Evolutionary conservation across 192 early-diverging fungal genomes (phyloP), one percentile per base, ranked within the genome.

Genomic region (Polychytrium aggregatum): DNA sequence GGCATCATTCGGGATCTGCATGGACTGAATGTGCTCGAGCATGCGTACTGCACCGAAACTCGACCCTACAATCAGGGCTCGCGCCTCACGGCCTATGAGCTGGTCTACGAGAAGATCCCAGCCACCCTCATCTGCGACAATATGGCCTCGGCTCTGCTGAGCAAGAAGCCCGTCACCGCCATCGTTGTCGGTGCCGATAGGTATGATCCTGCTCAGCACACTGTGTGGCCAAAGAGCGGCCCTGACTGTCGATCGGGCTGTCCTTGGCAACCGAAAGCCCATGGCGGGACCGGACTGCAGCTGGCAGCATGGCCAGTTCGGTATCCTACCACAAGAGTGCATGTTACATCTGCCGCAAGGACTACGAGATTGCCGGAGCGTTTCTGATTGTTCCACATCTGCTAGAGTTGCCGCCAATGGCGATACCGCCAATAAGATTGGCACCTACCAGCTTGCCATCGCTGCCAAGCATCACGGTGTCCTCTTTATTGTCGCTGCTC

Each of bases 371-470:
- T n/a, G n/a, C n/a, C n/a, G n/a, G n/a, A n/a, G n/a, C n/a, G n/a
- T n/a, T n/a, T n/a, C n/a, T n/a, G n/a, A n/a, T n/a, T n/a, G n/a
- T n/a, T n/a, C n/a, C n/a, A n/a, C n/a, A n/a, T n/a, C n/a, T n/a
- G n/a, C n/a, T 16, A 72, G 71, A 17, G 90, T 98, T 1, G 88
- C 92, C 6, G 78, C 80, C 8, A 98, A 97, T 58, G 95, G 95
- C 37, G 95, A 98, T 53, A 97, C 93, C 0, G 92, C 93, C 26
- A 97, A 97, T 68, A 98, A 96, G 62, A 97, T 98, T 49, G 95
- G 95, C 13, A 98, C 93, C 5, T 98, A 97, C 50, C 95, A 98
- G 57, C 64, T 98, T 40, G 92, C 95, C 20, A 91, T 98, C 50
- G 70, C 85, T 7, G 95, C 95, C 9, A 72, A 69, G 37, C 77